These are phyloP conservation scores for Phytopythium oedochilum DNA, from an alignment of 352 stramenopile species.

Conservation along the genomic window DNA sequence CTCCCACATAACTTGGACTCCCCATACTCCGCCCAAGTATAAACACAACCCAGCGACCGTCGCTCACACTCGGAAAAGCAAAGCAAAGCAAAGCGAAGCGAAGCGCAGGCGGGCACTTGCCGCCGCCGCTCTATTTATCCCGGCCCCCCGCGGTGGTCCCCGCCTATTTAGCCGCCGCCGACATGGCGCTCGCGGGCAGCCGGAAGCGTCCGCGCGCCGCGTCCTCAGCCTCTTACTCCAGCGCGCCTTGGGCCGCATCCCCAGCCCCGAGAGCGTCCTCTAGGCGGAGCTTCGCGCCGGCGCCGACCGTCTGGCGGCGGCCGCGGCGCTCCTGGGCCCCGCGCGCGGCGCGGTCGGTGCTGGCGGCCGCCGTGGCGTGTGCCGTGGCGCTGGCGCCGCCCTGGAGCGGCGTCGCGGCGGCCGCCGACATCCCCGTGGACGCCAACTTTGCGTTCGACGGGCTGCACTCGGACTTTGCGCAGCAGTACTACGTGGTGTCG, in stretches of 20 bases:
- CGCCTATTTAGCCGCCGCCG: too few relatives aligned
- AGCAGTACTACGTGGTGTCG: constrained; percentile 60
- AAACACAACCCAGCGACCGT: background rate
- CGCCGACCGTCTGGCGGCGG: background rate
- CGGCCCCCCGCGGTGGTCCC: too few relatives aligned
- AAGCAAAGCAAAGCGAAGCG: background rate
- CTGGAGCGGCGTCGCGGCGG: background rate
- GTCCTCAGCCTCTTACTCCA: background rate
- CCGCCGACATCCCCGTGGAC: constrained; percentile 35
- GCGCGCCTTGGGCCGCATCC: too few relatives aligned
- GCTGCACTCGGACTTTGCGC: constrained; percentile 58
- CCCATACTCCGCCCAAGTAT: background rate
- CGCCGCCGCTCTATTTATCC: constrained; percentile 1
- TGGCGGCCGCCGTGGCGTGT: background rate
- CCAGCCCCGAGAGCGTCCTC: background rate
- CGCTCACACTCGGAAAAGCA: constrained; percentile 1
- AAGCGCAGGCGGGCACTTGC: background rate
- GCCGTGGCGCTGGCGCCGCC: background rate
- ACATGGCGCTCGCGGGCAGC: background rate
- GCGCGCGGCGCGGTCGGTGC: background rate
- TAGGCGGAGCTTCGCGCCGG: background rate
- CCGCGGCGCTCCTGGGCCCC: background rate
- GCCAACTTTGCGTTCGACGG: constrained; percentile 46
- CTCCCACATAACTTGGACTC: background rate
- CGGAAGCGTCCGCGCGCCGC: constrained; percentile 2